Conservation (phyloP, 1,139 yeast species). For the Scheffersomyces segobiensis region DNA sequence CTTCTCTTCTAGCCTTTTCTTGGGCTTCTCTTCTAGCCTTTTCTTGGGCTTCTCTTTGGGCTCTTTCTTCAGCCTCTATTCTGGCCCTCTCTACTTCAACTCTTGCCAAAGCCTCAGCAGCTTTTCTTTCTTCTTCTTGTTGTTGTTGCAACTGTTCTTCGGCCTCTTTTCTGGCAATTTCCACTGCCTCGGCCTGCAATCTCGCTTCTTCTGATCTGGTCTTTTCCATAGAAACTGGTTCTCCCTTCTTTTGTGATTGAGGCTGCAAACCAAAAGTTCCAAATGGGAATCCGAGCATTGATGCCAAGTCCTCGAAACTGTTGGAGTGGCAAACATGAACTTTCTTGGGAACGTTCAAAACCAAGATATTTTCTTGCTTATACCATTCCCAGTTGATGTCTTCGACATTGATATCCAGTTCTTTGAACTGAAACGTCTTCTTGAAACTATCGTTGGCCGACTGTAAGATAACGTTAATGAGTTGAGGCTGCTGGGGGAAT, state of each 20-base stretch:
- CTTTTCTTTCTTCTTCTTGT: conserved; percentile 11
- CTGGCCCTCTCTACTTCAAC: conserved; percentile 4
- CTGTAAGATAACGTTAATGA: conserved; percentile 30
- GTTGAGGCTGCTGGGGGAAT: conserved; percentile 15
- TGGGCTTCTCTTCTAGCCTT: conserved; percentile 7
- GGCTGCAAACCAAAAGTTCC: background rate
- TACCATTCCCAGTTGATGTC: conserved; percentile 41
- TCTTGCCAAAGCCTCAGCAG: conserved; percentile 4
- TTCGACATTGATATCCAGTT: conserved; percentile 32
- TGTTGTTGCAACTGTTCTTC: conserved; percentile 9
- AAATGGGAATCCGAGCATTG: conserved; percentile 8
- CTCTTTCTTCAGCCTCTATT: conserved; percentile 7
- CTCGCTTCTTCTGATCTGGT: conserved; percentile 5
- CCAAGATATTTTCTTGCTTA: conserved; percentile 33
- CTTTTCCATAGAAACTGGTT: conserved; percentile 7
- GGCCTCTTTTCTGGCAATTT: conserved; percentile 12
- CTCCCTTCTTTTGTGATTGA: conserved; percentile 3
- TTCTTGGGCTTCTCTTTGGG: conserved; percentile 7
- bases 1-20: conserved; percentile 3
- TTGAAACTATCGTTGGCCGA: conserved; percentile 36
- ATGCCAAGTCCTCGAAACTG: conserved; percentile 7
- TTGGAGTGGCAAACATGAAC: conserved; percentile 14
- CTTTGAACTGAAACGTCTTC: conserved; percentile 33
- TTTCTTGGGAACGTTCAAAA: conserved; percentile 43
- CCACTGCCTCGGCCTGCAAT: conserved; percentile 4